These are phyloP conservation scores for Haplosporangium sp. DNA, from an alignment of 371 early-diverging fungal species.

Conservation along the genomic window DNA sequence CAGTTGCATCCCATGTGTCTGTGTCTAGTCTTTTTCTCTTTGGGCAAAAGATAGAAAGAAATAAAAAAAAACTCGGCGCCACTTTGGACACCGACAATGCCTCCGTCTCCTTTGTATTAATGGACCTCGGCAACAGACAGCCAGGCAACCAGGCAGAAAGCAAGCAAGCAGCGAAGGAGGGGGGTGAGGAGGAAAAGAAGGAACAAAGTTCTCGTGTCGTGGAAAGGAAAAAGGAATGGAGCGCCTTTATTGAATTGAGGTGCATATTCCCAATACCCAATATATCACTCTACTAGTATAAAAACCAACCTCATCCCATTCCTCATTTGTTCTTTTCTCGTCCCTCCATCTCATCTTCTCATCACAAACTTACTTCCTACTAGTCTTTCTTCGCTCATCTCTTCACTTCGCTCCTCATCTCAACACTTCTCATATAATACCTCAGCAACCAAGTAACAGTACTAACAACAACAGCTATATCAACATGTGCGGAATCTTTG, in stretches of 20 bases:
- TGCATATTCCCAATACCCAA: not conserved
- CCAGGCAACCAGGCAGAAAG: not conserved
- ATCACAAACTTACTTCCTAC: not conserved
- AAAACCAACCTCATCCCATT: constrained; percentile 18
- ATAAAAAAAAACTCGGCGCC: no score
- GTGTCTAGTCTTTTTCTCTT: no score
- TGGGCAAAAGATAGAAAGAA: no score
- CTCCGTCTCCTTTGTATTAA: not conserved
- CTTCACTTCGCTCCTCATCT: not conserved
- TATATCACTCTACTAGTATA: constrained; percentile 1
- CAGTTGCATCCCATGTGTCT: no score
- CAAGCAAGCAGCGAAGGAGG: not conserved
- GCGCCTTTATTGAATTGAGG: not conserved
- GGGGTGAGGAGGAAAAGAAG: not conserved
- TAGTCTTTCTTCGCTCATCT: not conserved
- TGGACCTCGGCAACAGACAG: not conserved
- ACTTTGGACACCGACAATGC: no score
- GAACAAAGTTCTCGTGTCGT: constrained; percentile 4
- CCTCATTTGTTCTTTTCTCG: constrained; percentile 18
- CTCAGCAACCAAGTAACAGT: not conserved
- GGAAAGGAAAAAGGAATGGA: not conserved
- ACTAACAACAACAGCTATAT: no score
- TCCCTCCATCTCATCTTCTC: constrained; percentile 8
- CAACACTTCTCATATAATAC: not conserved
- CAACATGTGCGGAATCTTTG: constrained; percentile 99